A percentile compares a stretch with the other conserved stretches of the same genome.
phyloP scores from a whole-genome alignment of 495 filamentous ascomycete species.

The Entonaema liquescens region DNA sequence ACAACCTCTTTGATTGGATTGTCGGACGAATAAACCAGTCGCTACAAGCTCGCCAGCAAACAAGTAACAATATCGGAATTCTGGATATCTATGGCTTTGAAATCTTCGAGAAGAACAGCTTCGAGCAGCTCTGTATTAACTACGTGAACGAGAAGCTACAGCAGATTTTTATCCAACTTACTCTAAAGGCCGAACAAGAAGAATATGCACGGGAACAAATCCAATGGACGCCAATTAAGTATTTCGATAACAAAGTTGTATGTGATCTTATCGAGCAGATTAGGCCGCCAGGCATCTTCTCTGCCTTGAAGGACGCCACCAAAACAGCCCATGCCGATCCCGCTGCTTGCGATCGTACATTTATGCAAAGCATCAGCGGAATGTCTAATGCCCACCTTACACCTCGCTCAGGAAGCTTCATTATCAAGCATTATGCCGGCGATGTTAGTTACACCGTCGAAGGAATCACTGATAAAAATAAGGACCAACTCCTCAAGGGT shows the following conservation, averaged over 20 bases:
- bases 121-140: constrained; percentile 99
- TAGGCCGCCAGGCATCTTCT: constrained; percentile 92
- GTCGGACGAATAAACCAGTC: constrained; percentile 92
- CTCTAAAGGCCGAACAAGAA: constrained; percentile 95
- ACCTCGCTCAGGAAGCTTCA: constrained; percentile 91
- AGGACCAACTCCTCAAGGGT: constrained; percentile 96
- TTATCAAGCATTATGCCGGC: constrained; percentile 99
- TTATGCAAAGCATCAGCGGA: constrained; percentile 89
- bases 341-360: constrained; percentile 91
- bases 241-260: constrained; percentile 99
- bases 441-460: constrained; percentile 95
- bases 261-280: constrained; percentile 96
- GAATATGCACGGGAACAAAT: constrained; percentile 98
- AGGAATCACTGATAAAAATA: constrained; percentile 99
- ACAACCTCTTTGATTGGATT: constrained; percentile 99
- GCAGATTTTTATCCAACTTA: constrained; percentile 99
- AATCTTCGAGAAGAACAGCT: constrained; percentile 99
- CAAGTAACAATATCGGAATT: constrained; percentile 91
- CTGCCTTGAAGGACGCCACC: constrained; percentile 95
- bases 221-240: constrained; percentile 98
- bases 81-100: constrained; percentile 99
- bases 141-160: constrained; percentile 99
- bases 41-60: constrained; percentile 76
- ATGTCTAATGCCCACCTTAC: constrained; percentile 93
- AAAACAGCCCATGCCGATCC: constrained; percentile 97